Base-by-base conservation (phyloP, 2,329 filamentous ascomycete species). In the Venturia oleaginea region DNA sequence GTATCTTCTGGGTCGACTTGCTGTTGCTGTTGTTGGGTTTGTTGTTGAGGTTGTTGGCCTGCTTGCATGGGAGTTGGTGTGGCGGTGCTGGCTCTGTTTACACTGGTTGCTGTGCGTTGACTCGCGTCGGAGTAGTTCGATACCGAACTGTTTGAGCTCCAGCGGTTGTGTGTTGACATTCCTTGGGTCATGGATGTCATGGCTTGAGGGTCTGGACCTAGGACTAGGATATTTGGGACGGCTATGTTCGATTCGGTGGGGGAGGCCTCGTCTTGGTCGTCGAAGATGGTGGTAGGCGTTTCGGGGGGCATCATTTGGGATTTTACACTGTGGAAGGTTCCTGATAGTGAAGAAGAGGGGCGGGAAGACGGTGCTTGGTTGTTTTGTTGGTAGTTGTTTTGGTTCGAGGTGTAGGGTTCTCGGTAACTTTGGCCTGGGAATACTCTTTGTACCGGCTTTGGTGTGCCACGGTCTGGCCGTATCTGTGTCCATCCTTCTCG, bases 231-330 rank as follows among this genome's bases (percentile, higher is more conserved):
- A 71, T 96, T 95, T 6, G 91, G 92, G 64, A 92, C 84, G 46
- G 86, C 87, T 0, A 87, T 88, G 19, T 57, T 57, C 22, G 51
- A 57, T 55, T 87, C 85, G 68, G 90, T 90, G 64, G 93, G 90
- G 0, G 92, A 95, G 54, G 91, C 84, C 4, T 90, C 76, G 15
- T 79, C 78, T 6, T 72, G 87, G 72, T 97, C 92, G 74, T 97
- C 93, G 70, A 97, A 97, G 69, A 97, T 92, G 4, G 92, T 97
- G 0, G 93, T 93, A 0, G 92, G 92, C 0, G 92, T 97, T 76
- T 97, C 93, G 0, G 92, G 92, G 76, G 51, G 65, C 32, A 69
- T n/a, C 68, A 74, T 63, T 80, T 82, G 64, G 2, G 74, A 74
- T 30, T 75, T 71, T 17, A 77, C 78, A 38, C 77, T 77, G 68